Conservation (phyloP, 208 protist genomes). For the Leptomonas pyrrhocoris region DNA sequence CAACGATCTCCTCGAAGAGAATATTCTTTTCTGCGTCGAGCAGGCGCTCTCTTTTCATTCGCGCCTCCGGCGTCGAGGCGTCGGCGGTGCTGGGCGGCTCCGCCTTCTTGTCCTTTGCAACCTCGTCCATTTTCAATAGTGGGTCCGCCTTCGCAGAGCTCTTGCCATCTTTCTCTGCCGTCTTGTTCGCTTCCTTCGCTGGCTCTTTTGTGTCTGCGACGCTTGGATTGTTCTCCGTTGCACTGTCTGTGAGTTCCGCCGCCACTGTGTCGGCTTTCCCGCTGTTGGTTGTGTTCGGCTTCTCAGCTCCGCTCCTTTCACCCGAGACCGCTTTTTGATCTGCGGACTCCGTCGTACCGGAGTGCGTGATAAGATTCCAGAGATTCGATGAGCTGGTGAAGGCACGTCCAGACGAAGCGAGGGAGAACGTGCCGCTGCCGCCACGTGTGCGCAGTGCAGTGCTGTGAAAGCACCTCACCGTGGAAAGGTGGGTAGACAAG, state of each 20-base stretch:
- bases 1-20: slow-evolving; percentile 36
- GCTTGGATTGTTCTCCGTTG: too few species aligned
- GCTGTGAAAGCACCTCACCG: neutral
- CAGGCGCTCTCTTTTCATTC: slow-evolving; percentile 1
- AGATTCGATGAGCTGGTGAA: slow-evolving; percentile 2
- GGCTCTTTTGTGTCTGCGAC: too few species aligned
- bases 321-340: too few species aligned
- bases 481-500: neutral
- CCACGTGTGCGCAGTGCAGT: too few species aligned
- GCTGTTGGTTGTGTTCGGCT: too few species aligned
- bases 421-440: too few species aligned
- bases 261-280: too few species aligned
- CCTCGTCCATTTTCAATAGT: slow-evolving; percentile 11
- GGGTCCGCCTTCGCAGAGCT: neutral
- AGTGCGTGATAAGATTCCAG: neutral
- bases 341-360: neutral
- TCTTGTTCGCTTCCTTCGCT: neutral
- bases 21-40: slow-evolving; percentile 29
- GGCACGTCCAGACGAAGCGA: neutral
- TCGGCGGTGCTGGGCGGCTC: neutral
- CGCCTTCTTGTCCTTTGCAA: neutral
- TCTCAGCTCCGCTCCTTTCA: too few species aligned
- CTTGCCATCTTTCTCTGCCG: neutral
- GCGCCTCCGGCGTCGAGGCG: neutral
- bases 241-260: too few species aligned